phyloP scores from a whole-genome alignment of 2,329 filamentous ascomycete genomes.

The Neofusicoccum laricinum region DNA sequence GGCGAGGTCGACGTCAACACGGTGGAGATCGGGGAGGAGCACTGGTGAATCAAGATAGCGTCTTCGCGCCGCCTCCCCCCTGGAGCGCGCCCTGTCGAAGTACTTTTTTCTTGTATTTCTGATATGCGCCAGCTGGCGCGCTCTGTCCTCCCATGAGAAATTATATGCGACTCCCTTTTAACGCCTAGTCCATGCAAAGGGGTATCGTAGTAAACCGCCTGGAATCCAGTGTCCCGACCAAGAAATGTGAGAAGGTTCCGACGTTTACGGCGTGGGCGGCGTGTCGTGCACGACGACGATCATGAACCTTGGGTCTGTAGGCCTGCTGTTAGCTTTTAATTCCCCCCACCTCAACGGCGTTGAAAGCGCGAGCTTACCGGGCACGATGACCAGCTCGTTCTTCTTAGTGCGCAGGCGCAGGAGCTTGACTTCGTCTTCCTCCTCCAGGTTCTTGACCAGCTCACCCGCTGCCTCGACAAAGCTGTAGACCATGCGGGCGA shows the following conservation, averaged over 20 bases:
- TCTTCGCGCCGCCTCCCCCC: neutral
- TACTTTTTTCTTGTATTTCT: neutral
- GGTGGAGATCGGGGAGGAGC: conserved; percentile 64
- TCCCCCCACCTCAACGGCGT: neutral
- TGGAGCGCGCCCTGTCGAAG: neutral
- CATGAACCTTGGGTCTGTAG: conserved; percentile 67
- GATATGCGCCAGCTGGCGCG: neutral
- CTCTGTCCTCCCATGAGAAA: neutral
- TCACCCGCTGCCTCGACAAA: conserved; percentile 68
- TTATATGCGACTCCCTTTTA: conserved; percentile 5
- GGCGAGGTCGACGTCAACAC: conserved; percentile 67
- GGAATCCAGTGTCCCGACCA: neutral
- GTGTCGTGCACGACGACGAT: conserved; percentile 79
- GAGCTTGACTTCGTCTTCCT: conserved; percentile 75
- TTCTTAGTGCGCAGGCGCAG: conserved; percentile 77
- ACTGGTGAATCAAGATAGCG: conserved; percentile 52
- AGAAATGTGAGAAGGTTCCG: neutral
- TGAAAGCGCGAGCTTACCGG: conserved; percentile 41
- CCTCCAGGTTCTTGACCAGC: conserved; percentile 70
- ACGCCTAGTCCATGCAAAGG: conserved; percentile 15
- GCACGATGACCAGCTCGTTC: conserved; percentile 80
- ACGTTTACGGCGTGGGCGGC: conserved; percentile 51
- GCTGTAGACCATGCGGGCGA: conserved; percentile 72
- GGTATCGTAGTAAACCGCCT: conserved; percentile 15
- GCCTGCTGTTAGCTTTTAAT: neutral